Evolutionary conservation across 2,329 filamentous ascomycete genomes (phyloP), one percentile per base, ranked within the genome.

Genomic region (Rachicladosporium sp.): DNA sequence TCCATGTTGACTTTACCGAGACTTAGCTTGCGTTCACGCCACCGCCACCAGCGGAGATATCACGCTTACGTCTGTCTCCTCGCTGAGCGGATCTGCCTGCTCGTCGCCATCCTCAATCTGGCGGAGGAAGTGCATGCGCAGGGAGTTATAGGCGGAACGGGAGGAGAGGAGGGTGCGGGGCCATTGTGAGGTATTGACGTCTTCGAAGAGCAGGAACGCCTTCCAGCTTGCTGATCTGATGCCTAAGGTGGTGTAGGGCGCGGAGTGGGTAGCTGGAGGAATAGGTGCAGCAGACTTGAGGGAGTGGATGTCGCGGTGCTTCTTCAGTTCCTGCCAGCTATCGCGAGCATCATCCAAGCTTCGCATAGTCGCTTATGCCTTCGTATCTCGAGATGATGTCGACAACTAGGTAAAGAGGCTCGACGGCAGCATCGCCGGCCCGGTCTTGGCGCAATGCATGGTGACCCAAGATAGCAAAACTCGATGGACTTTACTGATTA

Each of bases 191-290:
- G 70, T 67, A 38, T 81, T 70, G 7, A 78, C 65, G 37, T 73
- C 72, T 47, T 80, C 76, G 56, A 87, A 89, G 23, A 94, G 68
- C 34, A 95, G 67, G 58, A 95, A 93, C 30, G 76, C 75, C 76
- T 94, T 95, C 89, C 89, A 96, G 61, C 82, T 93, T 30, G 93
- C 73, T 3, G 89, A 95, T 41, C 88, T 78, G 47, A 87, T 75
- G 10, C 85, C 86, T 21, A 40, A 41, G 31, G 36, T 48, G 15
- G 46, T 47, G 15, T 46, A 35, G 12, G 31, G 29, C 12, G 33
- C 30, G 15, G 15, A 19, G 15, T 19, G 15, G 15, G 15, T 19
- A 12, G 12, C 12, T n/a, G 10, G 10, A 32, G 31, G 10, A 32
- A n/a, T n/a, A 35, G 40, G 36, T 31, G 33, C 40, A 8, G 52